Conservation (phyloP, 2,329 filamentous ascomycete genomes). For the Aspergillus sp. region DNA sequence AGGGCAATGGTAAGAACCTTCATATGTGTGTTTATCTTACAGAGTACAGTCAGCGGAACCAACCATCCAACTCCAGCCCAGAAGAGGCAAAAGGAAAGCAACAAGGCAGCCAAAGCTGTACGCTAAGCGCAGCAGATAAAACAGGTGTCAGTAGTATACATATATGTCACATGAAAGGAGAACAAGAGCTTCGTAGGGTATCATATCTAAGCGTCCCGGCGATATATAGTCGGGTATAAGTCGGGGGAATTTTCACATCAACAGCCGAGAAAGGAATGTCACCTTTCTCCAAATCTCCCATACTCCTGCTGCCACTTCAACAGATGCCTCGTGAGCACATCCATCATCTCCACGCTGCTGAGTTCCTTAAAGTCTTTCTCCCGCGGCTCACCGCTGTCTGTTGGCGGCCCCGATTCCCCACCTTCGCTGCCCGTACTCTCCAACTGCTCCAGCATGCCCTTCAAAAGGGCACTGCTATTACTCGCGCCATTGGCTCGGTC, state of each 20-base stretch:
- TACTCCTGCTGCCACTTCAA: slow-evolving; percentile 78
- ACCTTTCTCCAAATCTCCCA: slow-evolving; percentile 46
- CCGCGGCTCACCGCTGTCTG: slow-evolving; percentile 21
- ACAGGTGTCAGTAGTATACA: too few species aligned
- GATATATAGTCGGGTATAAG: too few species aligned
- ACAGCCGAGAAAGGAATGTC: slow-evolving; percentile 12
- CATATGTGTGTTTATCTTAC: too few species aligned
- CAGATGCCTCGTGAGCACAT: slow-evolving; percentile 68
- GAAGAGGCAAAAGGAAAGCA: too few species aligned
- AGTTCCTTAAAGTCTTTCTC: slow-evolving; percentile 62
- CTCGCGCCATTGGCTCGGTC: slow-evolving; percentile 29
- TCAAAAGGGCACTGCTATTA: slow-evolving; percentile 25
- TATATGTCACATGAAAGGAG: not conserved
- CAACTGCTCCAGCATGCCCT: slow-evolving; percentile 29
- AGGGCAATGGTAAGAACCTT: too few species aligned
- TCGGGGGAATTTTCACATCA: not conserved
- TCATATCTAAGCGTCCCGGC: too few species aligned
- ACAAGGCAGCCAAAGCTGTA: too few species aligned
- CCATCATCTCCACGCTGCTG: slow-evolving; percentile 83
- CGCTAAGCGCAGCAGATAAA: too few species aligned
- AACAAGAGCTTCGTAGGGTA: not conserved
- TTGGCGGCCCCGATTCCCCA: slow-evolving; percentile 18
- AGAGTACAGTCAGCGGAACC: too few species aligned
- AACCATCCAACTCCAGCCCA: too few species aligned
- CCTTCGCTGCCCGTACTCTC: slow-evolving; percentile 20